Evolutionary conservation across 257 asterid species (phyloP), one percentile per base, ranked within the genome.

Genomic region (Nicotiana noctiflora): DNA sequence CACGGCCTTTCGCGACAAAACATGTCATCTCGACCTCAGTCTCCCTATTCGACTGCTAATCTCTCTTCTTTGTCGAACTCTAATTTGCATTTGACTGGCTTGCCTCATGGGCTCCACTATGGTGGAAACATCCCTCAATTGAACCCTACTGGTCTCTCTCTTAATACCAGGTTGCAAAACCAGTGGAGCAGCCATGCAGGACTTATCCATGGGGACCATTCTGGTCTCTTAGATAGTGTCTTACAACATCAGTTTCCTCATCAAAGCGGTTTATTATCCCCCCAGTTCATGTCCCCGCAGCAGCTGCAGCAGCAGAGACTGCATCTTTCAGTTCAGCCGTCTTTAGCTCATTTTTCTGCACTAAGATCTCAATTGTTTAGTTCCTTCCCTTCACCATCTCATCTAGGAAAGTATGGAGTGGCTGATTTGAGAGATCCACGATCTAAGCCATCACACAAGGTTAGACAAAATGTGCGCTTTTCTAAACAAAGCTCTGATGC

Each of bases 351-450:
- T 85, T 87, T 84, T 82, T 85, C 96, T 18, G 90, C 92, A 12
- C 46, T 90, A 76, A 94, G 90, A 49, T 86, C 97, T 59, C 98
- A 88, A 62, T 80, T 89, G 59, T 89, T 76, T 78, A 94, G 84
- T 84, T 83, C 95, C 79, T 92, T 86, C 81, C 95, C 96, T 81
- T 87, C 95, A 53, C 98, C 97, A 67, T 74, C 91, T 23, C 97
- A 92, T 52, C 55, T 90, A 84, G 84, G 83, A 82, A 92, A 91
- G 74, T 85, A 88, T 74, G 86, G 75, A 59, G 15, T 70, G 31
- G 29, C 65, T 55, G 86, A 83, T 79, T 56, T 59, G 44, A 81
- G 80, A 77, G 87, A 82, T 78, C 64, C 59, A 10, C 82, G 84
- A 72, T 34, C 81, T 11, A 85, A 79, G 79, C 72, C 77, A 4